phyloP scores from a whole-genome alignment of 2,329 filamentous ascomycete genomes.

The Diaporthe nobilis region DNA sequence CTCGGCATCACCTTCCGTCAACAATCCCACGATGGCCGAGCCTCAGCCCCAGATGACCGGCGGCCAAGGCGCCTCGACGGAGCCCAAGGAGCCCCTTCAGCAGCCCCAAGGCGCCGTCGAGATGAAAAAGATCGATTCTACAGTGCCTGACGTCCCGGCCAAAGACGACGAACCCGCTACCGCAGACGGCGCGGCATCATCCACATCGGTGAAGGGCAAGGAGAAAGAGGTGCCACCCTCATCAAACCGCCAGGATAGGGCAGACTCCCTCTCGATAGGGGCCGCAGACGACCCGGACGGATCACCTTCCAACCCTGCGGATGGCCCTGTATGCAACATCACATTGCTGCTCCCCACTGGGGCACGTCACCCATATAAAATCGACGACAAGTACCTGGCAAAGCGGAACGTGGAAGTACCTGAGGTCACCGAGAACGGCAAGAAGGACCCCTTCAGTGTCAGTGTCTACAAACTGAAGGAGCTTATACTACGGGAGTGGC shows the following conservation, averaged over 20 bases:
- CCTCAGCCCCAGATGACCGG: constrained; percentile 37
- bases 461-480: constrained; percentile 96
- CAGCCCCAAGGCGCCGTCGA: constrained; percentile 42
- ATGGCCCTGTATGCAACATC: constrained; percentile 74
- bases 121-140: constrained; percentile 39
- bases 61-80: constrained; percentile 34
- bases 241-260: constrained; percentile 46
- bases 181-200: constrained; percentile 42
- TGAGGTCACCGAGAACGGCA: constrained; percentile 70
- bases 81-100: constrained; percentile 38
- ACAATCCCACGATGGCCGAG: constrained; percentile 41
- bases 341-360: constrained; percentile 87
- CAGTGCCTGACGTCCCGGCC: constrained; percentile 39
- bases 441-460: constrained; percentile 86
- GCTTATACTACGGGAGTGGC: constrained; percentile 93
- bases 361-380: constrained; percentile 88
- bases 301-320: constrained; percentile 45
- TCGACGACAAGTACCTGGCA: constrained; percentile 87
- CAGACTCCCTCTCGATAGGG: constrained; percentile 53
- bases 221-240: constrained; percentile 47
- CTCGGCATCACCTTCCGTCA: constrained; percentile 16
- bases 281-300: constrained; percentile 45
- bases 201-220: constrained; percentile 48
- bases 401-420: constrained; percentile 86
- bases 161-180: constrained; percentile 37